Conservation (phyloP, 2,329 filamentous ascomycete genomes). For the Fusarium scirpi region DNA sequence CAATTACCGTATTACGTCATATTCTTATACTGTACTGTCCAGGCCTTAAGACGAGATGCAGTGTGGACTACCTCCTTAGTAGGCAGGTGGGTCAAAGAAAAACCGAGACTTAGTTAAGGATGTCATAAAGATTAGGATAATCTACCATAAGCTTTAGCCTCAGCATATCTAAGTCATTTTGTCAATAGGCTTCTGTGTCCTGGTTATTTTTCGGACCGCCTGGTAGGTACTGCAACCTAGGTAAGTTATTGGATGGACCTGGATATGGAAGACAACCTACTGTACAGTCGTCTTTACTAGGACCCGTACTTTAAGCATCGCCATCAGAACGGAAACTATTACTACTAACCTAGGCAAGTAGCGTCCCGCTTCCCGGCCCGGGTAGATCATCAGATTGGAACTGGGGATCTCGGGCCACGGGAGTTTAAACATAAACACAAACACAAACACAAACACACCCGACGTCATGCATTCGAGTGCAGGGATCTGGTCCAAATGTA, state of each 20-base stretch:
- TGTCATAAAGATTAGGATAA: no score
- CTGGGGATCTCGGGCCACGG: constrained; percentile 3
- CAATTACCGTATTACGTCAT: constrained; percentile 17
- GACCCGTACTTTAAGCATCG: neutral
- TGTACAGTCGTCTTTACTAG: neutral
- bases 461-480: neutral
- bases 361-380: neutral
- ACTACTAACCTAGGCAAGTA: neutral
- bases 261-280: neutral
- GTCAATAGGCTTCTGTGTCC: no score
- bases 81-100: no score
- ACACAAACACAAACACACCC: neutral
- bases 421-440: neutral
- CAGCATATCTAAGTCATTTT: no score
- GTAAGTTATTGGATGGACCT: neutral
- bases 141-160: no score
- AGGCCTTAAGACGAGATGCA: no score
- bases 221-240: no score
- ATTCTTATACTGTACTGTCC: neutral
- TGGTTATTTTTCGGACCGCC: no score
- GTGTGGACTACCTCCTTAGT: no score
- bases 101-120: no score
- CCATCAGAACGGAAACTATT: neutral
- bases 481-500: neutral
- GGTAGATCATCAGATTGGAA: constrained; percentile 11